Base-by-base conservation (phyloP, 768 basidiomycete species). In the Hypholoma fasciculare region DNA sequence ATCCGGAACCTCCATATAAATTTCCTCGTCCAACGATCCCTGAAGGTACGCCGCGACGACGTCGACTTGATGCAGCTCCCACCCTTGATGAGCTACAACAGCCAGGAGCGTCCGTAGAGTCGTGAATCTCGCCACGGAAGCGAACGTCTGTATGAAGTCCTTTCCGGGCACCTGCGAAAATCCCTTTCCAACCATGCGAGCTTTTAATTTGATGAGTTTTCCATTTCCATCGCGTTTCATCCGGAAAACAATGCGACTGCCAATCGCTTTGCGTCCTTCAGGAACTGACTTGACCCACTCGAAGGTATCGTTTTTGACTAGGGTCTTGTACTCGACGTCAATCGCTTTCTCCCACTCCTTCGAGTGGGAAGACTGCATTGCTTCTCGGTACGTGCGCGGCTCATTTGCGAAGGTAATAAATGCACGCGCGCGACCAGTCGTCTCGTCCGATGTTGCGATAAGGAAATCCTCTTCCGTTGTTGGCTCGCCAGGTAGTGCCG, bases 141-240 rank as follows among this genome's bases (percentile, higher is more conserved):
- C 57, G 54, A 70, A 75, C 1, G 65, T 77, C 9, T 74, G 70
- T 5, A 48, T 53, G 53, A 68, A 79, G 49, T 78, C 72, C 7
- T 74, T 27, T 1, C 78, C 76, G 7, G 67, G 69, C 8, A 62
- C 43, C 42, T 74, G 72, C 0, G 56, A 61, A 55, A 58, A 73
- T 3, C 69, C 66, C 49, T 65, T 56, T 6, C 68, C 69, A 9
- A 70, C 69, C 7, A 71, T 37, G 5, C 65, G 38, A 8, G 67
- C 68, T 43, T 70, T 69, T 57, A 61, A 63, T 23, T 52, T 54
- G 12, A 52, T 59, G 17, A 19, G 59, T 19, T n/a, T 66, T 65
- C 38, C 66, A 30, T 2, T 58, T 5, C 14, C 58, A 47, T 68
- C 63, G 1, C 52, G 42, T 54, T 73, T 73, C 14, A 60, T 53